These are phyloP conservation scores for Pyrenula massariospora DNA, from an alignment of 495 filamentous ascomycete species.

Conservation along the genomic window DNA sequence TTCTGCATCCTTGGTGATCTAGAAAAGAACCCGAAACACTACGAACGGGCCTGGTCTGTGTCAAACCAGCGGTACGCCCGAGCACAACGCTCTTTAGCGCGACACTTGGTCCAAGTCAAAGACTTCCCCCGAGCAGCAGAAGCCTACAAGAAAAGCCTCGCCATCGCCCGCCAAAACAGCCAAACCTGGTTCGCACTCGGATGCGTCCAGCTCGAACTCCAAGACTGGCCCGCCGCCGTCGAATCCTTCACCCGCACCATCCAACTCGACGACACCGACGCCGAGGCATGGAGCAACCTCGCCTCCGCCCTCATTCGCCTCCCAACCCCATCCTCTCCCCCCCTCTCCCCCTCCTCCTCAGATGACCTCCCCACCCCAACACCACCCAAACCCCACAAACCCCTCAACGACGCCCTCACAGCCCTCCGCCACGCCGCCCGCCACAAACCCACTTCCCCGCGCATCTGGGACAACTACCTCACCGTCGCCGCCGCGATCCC, in stretches of 20 bases:
- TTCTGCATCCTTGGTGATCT: conserved; percentile 94
- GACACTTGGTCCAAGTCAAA: conserved; percentile 53
- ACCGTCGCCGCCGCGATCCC: conserved; percentile 67
- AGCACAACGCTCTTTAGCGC: conserved; percentile 77
- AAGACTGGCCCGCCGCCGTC: conserved; percentile 68
- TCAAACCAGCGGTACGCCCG: conserved; percentile 70
- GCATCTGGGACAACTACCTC: conserved; percentile 93
- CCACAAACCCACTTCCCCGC: conserved; percentile 69
- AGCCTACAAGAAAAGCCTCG: conserved; percentile 65
- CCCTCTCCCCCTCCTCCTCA: conserved; percentile 11
- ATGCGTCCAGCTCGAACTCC: conserved; percentile 69
- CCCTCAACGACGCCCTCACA: conserved; percentile 59
- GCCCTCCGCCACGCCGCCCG: conserved; percentile 77
- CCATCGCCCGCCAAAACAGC: conserved; percentile 68
- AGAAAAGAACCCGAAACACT: conserved; percentile 57
- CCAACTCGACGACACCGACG: conserved; percentile 74
- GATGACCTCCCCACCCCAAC: conserved; percentile 22
- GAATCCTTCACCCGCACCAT: conserved; percentile 75
- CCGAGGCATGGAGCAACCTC: conserved; percentile 89
- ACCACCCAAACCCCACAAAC: conserved; percentile 37
- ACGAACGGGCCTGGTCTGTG: conserved; percentile 81
- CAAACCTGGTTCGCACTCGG: conserved; percentile 82
- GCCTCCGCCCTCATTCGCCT: conserved; percentile 63
- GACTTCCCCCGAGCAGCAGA: conserved; percentile 49
- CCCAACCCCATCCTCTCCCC: conserved; percentile 20